A percentile compares a stretch with the other conserved stretches of the same genome.
These are phyloP conservation scores for Pleomassaria siparia DNA, from an alignment of 2,329 filamentous ascomycete species.

Conservation along the genomic window DNA sequence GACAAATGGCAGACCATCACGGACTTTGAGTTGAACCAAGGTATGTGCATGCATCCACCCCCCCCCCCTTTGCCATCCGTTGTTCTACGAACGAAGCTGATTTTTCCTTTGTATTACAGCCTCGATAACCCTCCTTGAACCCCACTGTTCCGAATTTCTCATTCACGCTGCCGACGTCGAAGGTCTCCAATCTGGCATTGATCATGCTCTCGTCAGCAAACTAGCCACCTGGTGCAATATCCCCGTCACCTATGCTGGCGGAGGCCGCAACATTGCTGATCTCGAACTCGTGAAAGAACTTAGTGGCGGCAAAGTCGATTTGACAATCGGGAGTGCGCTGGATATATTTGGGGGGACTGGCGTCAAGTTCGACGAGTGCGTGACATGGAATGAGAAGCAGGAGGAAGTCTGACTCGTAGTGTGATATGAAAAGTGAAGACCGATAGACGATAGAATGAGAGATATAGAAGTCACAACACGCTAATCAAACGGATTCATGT, in stretches of 20 bases:
- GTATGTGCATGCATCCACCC: no score
- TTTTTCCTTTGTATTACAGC: no score
- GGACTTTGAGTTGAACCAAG: conserved; percentile 88
- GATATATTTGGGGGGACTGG: conserved; percentile 92
- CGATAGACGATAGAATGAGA: no score
- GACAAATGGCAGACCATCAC: conserved; percentile 99
- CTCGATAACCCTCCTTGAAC: conserved; percentile 77
- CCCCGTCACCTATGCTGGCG: conserved; percentile 94
- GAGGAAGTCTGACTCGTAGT: no score
- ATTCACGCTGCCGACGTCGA: conserved; percentile 98
- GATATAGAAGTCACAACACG: no score
- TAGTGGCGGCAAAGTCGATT: conserved; percentile 79
- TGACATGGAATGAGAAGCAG: conserved; percentile 72
- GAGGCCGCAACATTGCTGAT: conserved; percentile 80
- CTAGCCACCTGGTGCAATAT: conserved; percentile 86
- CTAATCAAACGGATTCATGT: background rate
- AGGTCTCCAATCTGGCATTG: conserved; percentile 87
- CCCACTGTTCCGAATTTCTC: conserved; percentile 93
- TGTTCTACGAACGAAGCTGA: no score
- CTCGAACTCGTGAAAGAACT: conserved; percentile 77
- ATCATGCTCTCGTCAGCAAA: conserved; percentile 75
- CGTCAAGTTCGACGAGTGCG: conserved; percentile 85
- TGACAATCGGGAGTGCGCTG: conserved; percentile 94
- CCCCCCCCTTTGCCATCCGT: conserved; percentile 12
- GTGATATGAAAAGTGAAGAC: no score